Evolutionary conservation across 805 yeast genomes (phyloP).

Genomic region (Candida tallmaniae): DNA sequence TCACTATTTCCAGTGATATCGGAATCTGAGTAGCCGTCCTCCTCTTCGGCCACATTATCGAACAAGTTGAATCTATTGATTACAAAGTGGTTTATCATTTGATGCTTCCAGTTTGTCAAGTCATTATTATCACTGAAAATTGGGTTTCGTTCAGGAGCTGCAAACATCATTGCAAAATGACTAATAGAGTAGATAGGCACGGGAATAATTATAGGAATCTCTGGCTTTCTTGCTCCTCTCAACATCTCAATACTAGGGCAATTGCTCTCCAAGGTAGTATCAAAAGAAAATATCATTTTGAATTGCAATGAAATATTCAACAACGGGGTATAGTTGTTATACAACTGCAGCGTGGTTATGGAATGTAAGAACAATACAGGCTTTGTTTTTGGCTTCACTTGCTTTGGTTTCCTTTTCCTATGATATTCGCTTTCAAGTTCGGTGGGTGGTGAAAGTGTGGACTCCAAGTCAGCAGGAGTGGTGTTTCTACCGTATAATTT

Average conservation of each 20-base stretch:
- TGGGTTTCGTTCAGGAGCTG: slow-evolving; percentile 11
- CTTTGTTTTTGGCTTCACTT: not conserved
- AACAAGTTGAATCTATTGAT: slow-evolving; percentile 25
- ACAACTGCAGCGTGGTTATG: slow-evolving; percentile 29
- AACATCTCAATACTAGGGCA: slow-evolving; percentile 35
- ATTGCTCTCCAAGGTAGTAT: slow-evolving; percentile 24
- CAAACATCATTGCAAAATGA: slow-evolving; percentile 12
- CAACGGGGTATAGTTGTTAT: slow-evolving; percentile 25
- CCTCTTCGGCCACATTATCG: slow-evolving; percentile 9
- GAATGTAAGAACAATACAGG: slow-evolving; percentile 20
- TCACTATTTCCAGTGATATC: slow-evolving; percentile 3
- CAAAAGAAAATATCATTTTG: slow-evolving; percentile 35
- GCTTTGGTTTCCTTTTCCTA: slow-evolving; percentile 4
- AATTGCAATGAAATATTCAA: slow-evolving; percentile 16
- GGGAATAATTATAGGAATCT: slow-evolving; percentile 33
- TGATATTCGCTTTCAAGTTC: slow-evolving; percentile 8
- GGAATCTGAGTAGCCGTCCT: slow-evolving; percentile 5
- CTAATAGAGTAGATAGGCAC: slow-evolving; percentile 20
- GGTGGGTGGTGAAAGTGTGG: not conserved
- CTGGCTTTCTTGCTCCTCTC: slow-evolving; percentile 14
- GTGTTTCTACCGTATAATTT: slow-evolving; percentile 44
- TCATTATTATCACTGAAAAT: slow-evolving; percentile 14
- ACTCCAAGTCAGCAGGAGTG: slow-evolving; percentile 5
- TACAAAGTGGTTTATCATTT: slow-evolving; percentile 23
- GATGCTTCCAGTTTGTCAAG: slow-evolving; percentile 28